Evolutionary conservation across 257 asterid species (phyloP).

Genomic region (Nicotiana sylvestris): DNA sequence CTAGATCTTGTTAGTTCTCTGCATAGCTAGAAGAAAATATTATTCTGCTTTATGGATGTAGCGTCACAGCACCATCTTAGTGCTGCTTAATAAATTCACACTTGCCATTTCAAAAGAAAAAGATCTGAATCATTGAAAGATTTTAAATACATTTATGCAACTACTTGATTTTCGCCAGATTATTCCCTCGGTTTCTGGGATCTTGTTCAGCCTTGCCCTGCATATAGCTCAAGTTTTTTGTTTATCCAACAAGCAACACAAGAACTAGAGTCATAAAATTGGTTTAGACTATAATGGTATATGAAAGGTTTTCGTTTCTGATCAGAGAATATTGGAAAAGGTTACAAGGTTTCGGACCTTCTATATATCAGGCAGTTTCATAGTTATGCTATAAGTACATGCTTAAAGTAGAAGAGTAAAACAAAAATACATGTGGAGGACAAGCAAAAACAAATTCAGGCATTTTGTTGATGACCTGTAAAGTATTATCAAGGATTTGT

Average conservation of each 20-base stretch:
- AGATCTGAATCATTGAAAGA: background rate
- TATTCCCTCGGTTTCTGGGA: background rate
- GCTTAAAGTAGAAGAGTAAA: background rate
- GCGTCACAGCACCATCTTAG: no score
- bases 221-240: background rate
- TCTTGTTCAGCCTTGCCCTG: background rate
- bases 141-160: background rate
- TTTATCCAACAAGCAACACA: background rate
- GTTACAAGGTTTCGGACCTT: background rate
- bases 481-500: background rate
- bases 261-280: background rate
- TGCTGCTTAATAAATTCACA: no score
- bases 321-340: background rate
- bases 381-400: background rate
- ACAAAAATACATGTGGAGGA: background rate
- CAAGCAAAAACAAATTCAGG: background rate
- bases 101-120: no score
- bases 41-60: no score
- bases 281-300: background rate
- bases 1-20: no score
- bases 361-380: background rate
- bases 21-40: no score
- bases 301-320: background rate
- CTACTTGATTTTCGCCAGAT: background rate
- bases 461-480: background rate